Base-by-base conservation (phyloP, 306 rosid species). In the Albizia julibrissin region DNA sequence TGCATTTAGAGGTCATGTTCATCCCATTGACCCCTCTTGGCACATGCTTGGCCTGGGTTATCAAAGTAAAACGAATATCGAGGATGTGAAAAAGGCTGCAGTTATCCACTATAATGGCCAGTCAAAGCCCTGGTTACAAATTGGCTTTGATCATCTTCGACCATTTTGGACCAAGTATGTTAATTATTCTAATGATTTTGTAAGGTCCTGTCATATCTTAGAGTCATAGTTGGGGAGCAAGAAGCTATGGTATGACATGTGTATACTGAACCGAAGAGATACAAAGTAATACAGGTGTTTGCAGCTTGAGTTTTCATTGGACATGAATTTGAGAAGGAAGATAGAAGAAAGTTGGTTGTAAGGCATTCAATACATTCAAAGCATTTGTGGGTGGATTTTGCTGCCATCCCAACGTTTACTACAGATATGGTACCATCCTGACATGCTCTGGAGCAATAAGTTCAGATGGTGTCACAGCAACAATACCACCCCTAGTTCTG, bases 81-180 rank as follows among this genome's bases (percentile, higher is more conserved):
- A 92, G 82, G 76, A 73, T 14, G 92, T 96, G 81, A 87, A 88
- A 83, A 89, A 87, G 73, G 98, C 98, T 81, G 99, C 99, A 14
- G 99, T 96, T 78, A 94, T 96, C 83, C 99, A 96, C 94, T 96
- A 96, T 77, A 96, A 96, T 74, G 99, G 99, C 79, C 99, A 96
- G 80, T 91, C 97, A 46, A 96, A 96, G 89, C 99, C 99, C 11
- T 96, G 99, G 99, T 83, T 96, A 89, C 91, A 90, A 89, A 96
- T 96, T 62, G 99, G 99, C 61, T 96, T 96, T 13, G 98, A 96
- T 86, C 98, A 94, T 87, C 98, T 96, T 77, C 92, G 99, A 78
- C 98, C 97, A 14, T 96, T 93, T 86, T 96, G 99, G 99, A 87
- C 97, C 85, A 96, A 94, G 83, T 90, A 91, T 69, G 93, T 96